phyloP scores from a whole-genome alignment of 495 filamentous ascomycete genomes.

The Bombardia bombarda region DNA sequence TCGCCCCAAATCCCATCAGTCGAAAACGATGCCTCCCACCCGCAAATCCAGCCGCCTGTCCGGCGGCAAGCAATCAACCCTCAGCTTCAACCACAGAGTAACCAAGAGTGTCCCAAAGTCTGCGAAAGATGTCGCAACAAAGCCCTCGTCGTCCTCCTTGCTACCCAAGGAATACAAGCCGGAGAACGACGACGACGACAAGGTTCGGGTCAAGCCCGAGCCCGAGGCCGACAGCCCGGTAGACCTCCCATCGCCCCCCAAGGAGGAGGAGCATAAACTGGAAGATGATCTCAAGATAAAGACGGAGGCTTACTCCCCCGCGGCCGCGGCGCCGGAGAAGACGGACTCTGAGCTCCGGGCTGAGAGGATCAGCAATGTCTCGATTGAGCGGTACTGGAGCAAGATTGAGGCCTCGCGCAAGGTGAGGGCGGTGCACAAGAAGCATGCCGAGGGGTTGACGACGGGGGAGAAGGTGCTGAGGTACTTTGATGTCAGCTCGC shows the following conservation, averaged over 20 bases:
- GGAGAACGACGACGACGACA: constrained; percentile 16
- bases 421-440: constrained; percentile 56
- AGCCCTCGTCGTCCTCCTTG: constrained; percentile 19
- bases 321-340: constrained; percentile 14
- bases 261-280: constrained; percentile 15
- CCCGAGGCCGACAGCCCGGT: too few species aligned
- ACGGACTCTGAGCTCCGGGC: constrained; percentile 49
- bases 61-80: constrained; percentile 55
- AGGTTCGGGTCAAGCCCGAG: too few species aligned
- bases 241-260: too few species aligned
- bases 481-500: constrained; percentile 79
- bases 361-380: constrained; percentile 48
- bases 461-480: constrained; percentile 77
- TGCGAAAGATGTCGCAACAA: constrained; percentile 30
- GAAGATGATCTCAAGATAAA: too few species aligned
- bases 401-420: constrained; percentile 51
- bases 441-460: constrained; percentile 44
- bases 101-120: constrained; percentile 60
- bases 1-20: neutral
- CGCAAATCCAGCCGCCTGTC: constrained; percentile 48
- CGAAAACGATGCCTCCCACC: constrained; percentile 57
- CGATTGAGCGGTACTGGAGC: constrained; percentile 67
- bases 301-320: constrained; percentile 20
- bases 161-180: constrained; percentile 14
- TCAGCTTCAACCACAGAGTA: constrained; percentile 69